These are phyloP conservation scores for Trichomonascus vanleenenianus DNA, from an alignment of 805 yeast genomes.

Conservation along the genomic window DNA sequence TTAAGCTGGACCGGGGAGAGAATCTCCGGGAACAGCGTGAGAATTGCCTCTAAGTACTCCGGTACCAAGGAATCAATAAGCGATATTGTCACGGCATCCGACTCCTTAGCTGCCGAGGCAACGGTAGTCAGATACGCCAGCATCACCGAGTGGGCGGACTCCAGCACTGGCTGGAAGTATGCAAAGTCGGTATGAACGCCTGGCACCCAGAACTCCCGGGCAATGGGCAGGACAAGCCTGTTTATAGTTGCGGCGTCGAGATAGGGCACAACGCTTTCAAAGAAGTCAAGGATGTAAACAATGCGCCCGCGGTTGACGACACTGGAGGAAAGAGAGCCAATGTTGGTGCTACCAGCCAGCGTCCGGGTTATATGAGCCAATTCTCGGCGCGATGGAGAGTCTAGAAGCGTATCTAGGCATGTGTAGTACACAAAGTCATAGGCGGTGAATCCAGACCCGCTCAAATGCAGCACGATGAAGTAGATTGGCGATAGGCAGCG, in stretches of 20 bases:
- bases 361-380: slow-evolving; percentile 20
- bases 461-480: slow-evolving; percentile 20
- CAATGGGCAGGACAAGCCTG: slow-evolving; percentile 26
- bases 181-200: slow-evolving; percentile 2
- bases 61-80: slow-evolving; percentile 19
- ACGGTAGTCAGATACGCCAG: slow-evolving; percentile 28
- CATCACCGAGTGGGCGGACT: slow-evolving; percentile 58
- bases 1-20: slow-evolving; percentile 48
- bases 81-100: slow-evolving; percentile 1
- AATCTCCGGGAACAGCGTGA: slow-evolving; percentile 48
- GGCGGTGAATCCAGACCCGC: slow-evolving; percentile 28
- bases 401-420: slow-evolving; percentile 36
- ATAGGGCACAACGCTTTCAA: slow-evolving; percentile 25
- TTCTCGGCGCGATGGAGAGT: slow-evolving; percentile 7
- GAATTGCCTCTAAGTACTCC: slow-evolving; percentile 39
- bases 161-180: slow-evolving; percentile 35
- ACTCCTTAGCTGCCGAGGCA: slow-evolving; percentile 1
- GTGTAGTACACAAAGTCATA: slow-evolving; percentile 53
- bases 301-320: slow-evolving; percentile 24
- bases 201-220: slow-evolving; percentile 17
- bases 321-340: slow-evolving; percentile 17
- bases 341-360: slow-evolving; percentile 26
- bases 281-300: slow-evolving; percentile 26
- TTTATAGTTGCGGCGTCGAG: slow-evolving; percentile 33
- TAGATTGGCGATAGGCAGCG: slow-evolving; percentile 17